Percentiles rank a stretch among this genome's conserved stretches.
Conservation (phyloP, 495 filamentous ascomycete genomes). For the Hypoxylon subgilvum region DNA sequence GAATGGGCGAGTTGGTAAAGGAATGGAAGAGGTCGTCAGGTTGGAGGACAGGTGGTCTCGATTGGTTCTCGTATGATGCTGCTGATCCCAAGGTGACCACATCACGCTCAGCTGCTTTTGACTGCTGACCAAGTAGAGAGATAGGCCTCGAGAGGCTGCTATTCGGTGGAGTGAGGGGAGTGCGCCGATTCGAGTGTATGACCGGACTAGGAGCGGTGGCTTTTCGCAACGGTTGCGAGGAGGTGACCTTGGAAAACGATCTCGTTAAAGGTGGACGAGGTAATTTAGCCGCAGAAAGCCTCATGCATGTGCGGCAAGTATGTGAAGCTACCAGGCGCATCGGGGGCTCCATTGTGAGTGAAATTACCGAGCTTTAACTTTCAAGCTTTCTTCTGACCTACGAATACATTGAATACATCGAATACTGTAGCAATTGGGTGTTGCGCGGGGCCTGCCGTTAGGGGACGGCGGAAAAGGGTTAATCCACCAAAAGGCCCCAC, state of each 20-base stretch:
- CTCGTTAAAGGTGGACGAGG: conserved; percentile 23
- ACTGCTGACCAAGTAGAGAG: conserved; percentile 35
- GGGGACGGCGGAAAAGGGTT: background rate
- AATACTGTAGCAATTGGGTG: background rate
- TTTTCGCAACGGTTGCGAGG: conserved; percentile 15
- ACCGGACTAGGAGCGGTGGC: conserved; percentile 4
- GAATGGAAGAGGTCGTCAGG: conserved; percentile 90
- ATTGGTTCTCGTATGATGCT: conserved; percentile 32
- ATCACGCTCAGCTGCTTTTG: conserved; percentile 22
- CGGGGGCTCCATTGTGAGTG: conserved; percentile 39
- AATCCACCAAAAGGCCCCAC: background rate
- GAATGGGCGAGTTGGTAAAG: conserved; percentile 84
- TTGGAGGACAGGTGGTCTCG: conserved; percentile 61
- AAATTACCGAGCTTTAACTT: too few relatives aligned
- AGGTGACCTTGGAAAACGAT: conserved; percentile 32
- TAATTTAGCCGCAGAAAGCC: conserved; percentile 23
- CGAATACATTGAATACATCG: too few relatives aligned
- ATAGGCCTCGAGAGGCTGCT: conserved; percentile 23
- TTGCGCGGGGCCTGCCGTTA: background rate
- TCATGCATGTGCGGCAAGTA: conserved; percentile 37
- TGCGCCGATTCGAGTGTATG: conserved; percentile 14
- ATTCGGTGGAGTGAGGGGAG: background rate
- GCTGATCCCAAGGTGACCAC: conserved; percentile 17
- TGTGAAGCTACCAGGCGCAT: conserved; percentile 34
- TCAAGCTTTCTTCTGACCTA: too few relatives aligned